A percentile compares a stretch with the other conserved stretches of the same genome.
Evolutionary conservation across 495 filamentous ascomycete genomes (phyloP).

Genomic region (Penicillium paradoxum): DNA sequence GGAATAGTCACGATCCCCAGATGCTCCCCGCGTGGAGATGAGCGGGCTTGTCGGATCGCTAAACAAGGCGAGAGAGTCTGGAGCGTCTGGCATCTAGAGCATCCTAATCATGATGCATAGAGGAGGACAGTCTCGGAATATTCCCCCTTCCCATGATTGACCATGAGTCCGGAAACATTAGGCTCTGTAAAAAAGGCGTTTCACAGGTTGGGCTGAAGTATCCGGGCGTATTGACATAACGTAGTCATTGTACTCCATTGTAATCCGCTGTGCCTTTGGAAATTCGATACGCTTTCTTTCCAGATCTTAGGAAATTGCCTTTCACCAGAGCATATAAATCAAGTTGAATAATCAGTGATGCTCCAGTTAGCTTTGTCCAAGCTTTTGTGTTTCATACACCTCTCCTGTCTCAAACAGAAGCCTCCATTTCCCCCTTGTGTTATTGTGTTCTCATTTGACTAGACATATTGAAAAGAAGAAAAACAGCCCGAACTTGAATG

Average conservation of each 20-base stretch:
- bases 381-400: not conserved
- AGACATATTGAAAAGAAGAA: not conserved
- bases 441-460: not conserved
- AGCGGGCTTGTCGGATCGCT: not conserved
- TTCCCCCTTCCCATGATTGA: not conserved
- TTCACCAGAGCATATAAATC: too few relatives aligned
- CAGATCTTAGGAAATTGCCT: too few relatives aligned
- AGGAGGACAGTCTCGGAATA: not conserved
- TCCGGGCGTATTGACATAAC: too few relatives aligned
- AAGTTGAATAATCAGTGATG: too few relatives aligned
- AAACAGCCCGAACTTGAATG: not conserved
- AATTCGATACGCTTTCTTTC: too few relatives aligned
- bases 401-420: not conserved
- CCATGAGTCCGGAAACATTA: not conserved
- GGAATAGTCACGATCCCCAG: not conserved
- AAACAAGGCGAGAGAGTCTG: not conserved
- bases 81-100: not conserved
- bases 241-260: too few relatives aligned
- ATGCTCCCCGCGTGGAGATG: constrained; percentile 1
- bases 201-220: too few relatives aligned
- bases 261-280: too few relatives aligned
- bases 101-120: not conserved
- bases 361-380: not conserved
- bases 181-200: not conserved
- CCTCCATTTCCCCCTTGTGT: not conserved